phyloP scores from a whole-genome alignment of 192 early-diverging fungal genomes.

The Coemansia sp. region DNA sequence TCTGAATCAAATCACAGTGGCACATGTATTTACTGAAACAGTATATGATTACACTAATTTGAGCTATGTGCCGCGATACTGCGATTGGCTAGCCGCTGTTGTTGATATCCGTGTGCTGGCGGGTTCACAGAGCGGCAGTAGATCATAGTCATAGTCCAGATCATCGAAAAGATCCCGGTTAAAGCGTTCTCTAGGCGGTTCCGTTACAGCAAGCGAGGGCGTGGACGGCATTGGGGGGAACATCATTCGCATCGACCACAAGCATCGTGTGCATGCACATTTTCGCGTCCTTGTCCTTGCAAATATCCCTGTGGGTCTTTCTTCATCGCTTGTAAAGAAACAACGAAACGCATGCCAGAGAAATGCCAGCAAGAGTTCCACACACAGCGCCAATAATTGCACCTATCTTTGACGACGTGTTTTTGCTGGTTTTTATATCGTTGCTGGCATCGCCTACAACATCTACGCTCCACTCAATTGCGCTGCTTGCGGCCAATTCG shows the following conservation, averaged over 20 bases:
- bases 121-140: neutral
- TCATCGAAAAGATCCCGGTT: neutral
- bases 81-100: too few species aligned
- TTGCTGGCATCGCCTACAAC: neutral
- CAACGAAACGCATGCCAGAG: too few species aligned
- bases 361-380: too few species aligned
- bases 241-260: neutral
- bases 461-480: neutral
- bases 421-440: neutral
- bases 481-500: neutral
- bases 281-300: conserved; percentile 1
- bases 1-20: too few species aligned
- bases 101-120: neutral
- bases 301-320: neutral
- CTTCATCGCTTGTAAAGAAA: too few species aligned
- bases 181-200: neutral
- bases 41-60: too few species aligned
- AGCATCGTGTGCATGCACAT: conserved; percentile 1
- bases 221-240: neutral
- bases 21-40: too few species aligned
- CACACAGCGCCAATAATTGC: too few species aligned
- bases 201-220: neutral
- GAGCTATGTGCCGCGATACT: too few species aligned
- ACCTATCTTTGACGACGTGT: neutral
- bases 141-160: conserved; percentile 4